These are phyloP conservation scores for Sonneratia caseolaris DNA, from an alignment of 345 rosid species.

Conservation along the genomic window DNA sequence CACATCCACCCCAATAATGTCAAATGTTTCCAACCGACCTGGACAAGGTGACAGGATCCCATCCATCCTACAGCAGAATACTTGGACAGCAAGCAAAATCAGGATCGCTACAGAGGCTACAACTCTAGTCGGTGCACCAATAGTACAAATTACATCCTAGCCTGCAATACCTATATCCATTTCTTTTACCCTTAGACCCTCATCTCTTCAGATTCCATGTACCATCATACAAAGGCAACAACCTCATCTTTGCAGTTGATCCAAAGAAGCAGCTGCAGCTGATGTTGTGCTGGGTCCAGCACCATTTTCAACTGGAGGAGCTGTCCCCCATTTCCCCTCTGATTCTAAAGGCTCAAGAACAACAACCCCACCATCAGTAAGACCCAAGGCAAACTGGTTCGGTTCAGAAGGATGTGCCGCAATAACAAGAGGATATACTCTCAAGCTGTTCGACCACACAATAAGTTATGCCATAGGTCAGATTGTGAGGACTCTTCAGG, in stretches of 20 bases:
- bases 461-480: neutral
- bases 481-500: neutral
- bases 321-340: conserved; percentile 77
- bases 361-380: conserved; percentile 60
- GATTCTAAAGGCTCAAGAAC: conserved; percentile 68
- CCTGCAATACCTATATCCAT: neutral
- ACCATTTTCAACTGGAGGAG: conserved; percentile 68
- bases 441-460: conserved; percentile 37
- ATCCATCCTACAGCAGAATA: neutral
- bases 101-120: neutral
- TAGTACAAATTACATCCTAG: neutral
- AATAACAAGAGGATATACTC: conserved; percentile 68
- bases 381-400: conserved; percentile 72
- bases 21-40: neutral
- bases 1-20: neutral
- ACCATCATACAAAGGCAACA: no score
- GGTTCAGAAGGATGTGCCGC: conserved; percentile 71
- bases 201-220: no score
- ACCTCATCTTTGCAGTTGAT: conserved; percentile 51
- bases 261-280: conserved; percentile 27
- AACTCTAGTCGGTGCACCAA: neutral
- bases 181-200: no score
- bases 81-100: neutral
- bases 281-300: conserved; percentile 47
- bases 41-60: neutral